phyloP scores from a whole-genome alignment of 2,329 filamentous ascomycete genomes.

The Nothophoma quercina region DNA sequence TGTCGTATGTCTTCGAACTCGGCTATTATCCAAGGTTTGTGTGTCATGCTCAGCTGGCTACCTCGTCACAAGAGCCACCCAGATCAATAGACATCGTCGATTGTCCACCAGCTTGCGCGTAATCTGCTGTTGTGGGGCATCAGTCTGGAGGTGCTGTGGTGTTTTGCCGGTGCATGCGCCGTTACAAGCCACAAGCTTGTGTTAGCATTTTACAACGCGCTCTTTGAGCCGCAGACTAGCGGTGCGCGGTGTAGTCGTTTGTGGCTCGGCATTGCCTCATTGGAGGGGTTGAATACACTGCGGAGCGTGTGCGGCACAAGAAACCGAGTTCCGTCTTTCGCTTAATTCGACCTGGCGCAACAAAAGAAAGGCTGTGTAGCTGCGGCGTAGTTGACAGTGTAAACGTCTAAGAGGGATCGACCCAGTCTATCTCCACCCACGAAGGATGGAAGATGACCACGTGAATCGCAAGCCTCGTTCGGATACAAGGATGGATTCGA shows the following conservation, averaged over 20 bases:
- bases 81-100: not conserved
- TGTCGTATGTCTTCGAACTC: not conserved
- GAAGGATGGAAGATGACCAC: slow-evolving; percentile 17
- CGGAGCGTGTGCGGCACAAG: not conserved
- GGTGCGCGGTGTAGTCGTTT: not conserved
- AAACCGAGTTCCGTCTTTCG: not conserved
- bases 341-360: not conserved
- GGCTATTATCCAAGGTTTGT: not conserved
- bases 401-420: not conserved
- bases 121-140: not conserved
- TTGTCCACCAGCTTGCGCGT: not conserved
- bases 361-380: not conserved
- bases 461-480: slow-evolving; percentile 13
- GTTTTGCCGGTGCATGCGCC: not conserved
- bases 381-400: slow-evolving; percentile 7
- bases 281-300: not conserved
- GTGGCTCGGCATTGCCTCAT: slow-evolving; percentile 3
- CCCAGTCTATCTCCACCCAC: not conserved
- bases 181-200: not conserved
- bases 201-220: not conserved
- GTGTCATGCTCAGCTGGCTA: slow-evolving; percentile 3
- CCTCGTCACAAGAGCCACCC: not conserved
- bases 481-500: not conserved
- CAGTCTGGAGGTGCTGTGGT: not conserved
- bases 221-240: not conserved